Conservation (phyloP, 2,329 filamentous ascomycete genomes). For the Stemphylium vesicarium region DNA sequence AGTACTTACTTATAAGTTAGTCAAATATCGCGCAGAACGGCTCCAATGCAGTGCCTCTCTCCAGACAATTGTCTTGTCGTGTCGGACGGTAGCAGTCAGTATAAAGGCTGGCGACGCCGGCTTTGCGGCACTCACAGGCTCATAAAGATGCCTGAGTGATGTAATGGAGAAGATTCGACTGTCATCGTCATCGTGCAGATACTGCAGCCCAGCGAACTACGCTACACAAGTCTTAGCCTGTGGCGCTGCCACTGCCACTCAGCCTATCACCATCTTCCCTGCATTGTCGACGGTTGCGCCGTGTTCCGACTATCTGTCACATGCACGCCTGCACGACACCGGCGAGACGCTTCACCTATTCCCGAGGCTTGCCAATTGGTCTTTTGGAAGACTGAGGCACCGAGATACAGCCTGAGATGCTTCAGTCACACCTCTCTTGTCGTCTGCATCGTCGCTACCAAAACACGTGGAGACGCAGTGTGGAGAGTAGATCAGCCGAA, state of each 20-base stretch:
- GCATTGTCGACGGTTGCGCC: neutral
- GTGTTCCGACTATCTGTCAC: constrained; percentile 7
- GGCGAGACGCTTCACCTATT: neutral
- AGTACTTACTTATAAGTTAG: neutral
- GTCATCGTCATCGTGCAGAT: constrained; percentile 24
- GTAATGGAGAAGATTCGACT: constrained; percentile 20
- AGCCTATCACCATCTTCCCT: constrained; percentile 7
- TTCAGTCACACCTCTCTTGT: neutral
- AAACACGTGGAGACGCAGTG: constrained; percentile 30
- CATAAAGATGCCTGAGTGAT: constrained; percentile 12
- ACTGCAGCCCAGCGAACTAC: constrained; percentile 1
- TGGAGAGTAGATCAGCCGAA: constrained; percentile 29
- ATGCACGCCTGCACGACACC: constrained; percentile 1
- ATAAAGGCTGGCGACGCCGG: constrained; percentile 9
- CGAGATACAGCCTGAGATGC: no score
- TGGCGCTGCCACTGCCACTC: constrained; percentile 10
- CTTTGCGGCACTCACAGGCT: constrained; percentile 10
- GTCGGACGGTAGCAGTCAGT: neutral
- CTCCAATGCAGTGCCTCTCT: neutral
- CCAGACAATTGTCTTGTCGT: neutral
- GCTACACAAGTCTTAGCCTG: constrained; percentile 12
- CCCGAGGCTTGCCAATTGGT: neutral
- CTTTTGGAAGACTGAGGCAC: no score
- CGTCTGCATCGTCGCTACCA: constrained; percentile 1
- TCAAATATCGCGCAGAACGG: neutral